A percentile compares a stretch with the other conserved stretches of the same genome.
These are phyloP conservation scores for Neurospora tetraspora DNA, from an alignment of 495 filamentous ascomycete genomes.

Conservation along the genomic window DNA sequence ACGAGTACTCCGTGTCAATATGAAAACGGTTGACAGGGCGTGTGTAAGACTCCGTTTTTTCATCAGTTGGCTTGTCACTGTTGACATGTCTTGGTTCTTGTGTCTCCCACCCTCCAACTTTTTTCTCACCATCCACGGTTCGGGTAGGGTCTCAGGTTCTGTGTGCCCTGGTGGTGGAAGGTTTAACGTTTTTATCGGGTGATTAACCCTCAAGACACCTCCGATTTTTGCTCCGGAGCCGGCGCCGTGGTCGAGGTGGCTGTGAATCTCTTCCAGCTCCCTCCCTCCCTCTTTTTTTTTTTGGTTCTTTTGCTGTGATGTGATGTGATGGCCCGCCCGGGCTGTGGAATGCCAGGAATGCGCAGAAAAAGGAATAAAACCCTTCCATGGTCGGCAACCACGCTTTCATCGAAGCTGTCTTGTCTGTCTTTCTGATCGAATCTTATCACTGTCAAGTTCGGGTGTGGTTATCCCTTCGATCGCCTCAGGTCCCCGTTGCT, in stretches of 20 bases:
- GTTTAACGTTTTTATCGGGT: neutral
- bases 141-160: neutral
- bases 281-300: neutral
- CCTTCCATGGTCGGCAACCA: neutral
- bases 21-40: neutral
- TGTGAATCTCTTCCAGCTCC: neutral
- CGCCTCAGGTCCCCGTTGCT: neutral
- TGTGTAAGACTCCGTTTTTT: neutral
- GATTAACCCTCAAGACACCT: neutral
- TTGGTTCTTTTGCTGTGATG: neutral
- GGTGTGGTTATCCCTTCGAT: neutral
- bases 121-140: neutral
- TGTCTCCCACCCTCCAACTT: neutral
- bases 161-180: neutral
- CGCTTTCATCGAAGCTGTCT: neutral
- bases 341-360: neutral
- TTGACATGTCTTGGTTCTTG: neutral
- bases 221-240: neutral
- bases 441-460: neutral
- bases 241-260: neutral
- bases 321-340: neutral
- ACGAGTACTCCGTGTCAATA: neutral
- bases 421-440: neutral
- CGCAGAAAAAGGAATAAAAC: neutral
- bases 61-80: neutral